These are phyloP conservation scores for Leptographium lundbergii DNA, from an alignment of 2,329 filamentous ascomycete genomes.

Conservation along the genomic window DNA sequence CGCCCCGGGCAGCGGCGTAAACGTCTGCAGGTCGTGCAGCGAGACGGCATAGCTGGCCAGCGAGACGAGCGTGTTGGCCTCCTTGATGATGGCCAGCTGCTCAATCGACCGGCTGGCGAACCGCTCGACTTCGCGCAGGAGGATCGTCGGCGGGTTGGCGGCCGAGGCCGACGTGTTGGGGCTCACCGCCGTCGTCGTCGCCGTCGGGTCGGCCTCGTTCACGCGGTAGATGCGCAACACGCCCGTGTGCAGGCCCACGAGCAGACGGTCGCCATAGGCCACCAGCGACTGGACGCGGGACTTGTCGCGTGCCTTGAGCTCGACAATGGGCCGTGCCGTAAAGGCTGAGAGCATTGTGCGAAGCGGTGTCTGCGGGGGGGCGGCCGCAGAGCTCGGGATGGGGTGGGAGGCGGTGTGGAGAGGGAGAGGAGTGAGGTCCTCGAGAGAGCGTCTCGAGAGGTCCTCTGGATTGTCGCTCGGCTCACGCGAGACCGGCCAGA, in stretches of 20 bases:
- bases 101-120: constrained; percentile 86
- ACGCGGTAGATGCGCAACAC: constrained; percentile 82
- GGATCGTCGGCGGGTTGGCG: constrained; percentile 49
- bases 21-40: constrained; percentile 78
- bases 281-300: constrained; percentile 94
- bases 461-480: background rate
- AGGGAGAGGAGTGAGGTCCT: background rate
- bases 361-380: background rate
- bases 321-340: constrained; percentile 88
- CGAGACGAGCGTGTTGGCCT: constrained; percentile 82
- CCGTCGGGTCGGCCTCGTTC: constrained; percentile 45
- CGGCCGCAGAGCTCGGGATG: background rate
- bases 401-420: background rate
- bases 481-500: background rate
- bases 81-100: constrained; percentile 90
- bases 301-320: constrained; percentile 92
- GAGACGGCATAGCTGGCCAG: constrained; percentile 83
- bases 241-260: constrained; percentile 86
- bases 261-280: constrained; percentile 80
- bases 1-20: constrained; percentile 55
- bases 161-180: constrained; percentile 2
- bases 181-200: constrained; percentile 21
- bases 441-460: background rate
- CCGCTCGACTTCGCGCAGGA: constrained; percentile 84
- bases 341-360: constrained; percentile 88